Conservation (phyloP, 129 eudicot species). For the Pittosporum tobira region DNA sequence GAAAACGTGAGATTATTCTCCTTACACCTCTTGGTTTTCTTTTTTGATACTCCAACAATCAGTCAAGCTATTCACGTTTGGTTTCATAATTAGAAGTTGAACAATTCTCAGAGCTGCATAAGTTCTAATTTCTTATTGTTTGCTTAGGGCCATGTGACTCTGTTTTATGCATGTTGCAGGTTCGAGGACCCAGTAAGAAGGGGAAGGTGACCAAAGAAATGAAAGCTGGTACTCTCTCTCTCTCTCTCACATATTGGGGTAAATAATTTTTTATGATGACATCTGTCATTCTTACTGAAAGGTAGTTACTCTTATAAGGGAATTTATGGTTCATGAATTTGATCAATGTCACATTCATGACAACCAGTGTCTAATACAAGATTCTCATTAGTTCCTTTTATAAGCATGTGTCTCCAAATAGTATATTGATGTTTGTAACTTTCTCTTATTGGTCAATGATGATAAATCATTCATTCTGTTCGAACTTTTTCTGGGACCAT, state of each 20-base stretch:
- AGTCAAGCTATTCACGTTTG: too few relatives aligned
- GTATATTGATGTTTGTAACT: neutral
- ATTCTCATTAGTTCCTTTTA: neutral
- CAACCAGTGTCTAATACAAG: neutral
- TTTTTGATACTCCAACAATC: neutral
- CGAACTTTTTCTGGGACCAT: neutral
- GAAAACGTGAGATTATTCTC: slow-evolving; percentile 22
- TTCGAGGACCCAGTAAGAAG: slow-evolving; percentile 22
- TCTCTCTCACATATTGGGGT: neutral
- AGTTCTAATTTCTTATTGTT: neutral
- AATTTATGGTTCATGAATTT: neutral
- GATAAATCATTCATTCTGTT: neutral
- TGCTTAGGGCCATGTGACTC: neutral
- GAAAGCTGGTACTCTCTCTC: slow-evolving; percentile 36
- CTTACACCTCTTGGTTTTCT: neutral
- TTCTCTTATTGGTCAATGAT: neutral
- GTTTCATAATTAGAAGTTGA: neutral
- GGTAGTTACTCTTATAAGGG: neutral
- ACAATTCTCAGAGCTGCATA: neutral
- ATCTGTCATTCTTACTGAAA: neutral
- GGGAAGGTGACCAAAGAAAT: slow-evolving; percentile 31
- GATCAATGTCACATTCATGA: slow-evolving; percentile 1
- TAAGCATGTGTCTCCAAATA: neutral
- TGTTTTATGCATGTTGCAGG: slow-evolving; percentile 29
- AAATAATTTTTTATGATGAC: neutral